A percentile compares a stretch with the other conserved stretches of the same genome.
Evolutionary conservation across 202 grass and related monocot species (phyloP).

Genomic region (Hordeum pubiflorum): DNA sequence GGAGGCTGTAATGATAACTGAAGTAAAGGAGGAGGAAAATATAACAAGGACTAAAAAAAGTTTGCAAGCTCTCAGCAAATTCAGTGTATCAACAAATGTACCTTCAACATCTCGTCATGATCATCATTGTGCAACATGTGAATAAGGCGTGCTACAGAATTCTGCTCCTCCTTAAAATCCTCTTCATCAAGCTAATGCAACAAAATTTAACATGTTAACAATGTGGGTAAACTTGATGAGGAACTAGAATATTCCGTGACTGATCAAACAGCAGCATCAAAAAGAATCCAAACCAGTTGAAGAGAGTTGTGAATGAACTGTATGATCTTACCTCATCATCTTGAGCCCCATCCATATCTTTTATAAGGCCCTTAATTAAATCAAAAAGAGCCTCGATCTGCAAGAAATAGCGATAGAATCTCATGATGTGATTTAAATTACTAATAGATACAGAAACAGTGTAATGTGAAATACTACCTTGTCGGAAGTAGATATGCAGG

Average conservation of each 20-base stretch:
- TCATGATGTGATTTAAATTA: background rate
- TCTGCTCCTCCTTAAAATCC: conserved; percentile 99
- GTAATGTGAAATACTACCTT: conserved; percentile 54
- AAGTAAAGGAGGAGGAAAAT: background rate
- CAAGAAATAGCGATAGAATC: conserved; percentile 30
- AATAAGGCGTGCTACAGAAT: conserved; percentile 93
- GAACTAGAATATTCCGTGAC: background rate
- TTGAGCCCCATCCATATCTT: conserved; percentile 73
- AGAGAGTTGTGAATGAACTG: background rate
- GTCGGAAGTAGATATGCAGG: conserved; percentile 86
- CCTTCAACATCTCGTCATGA: conserved; percentile 97
- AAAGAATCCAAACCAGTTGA: background rate
- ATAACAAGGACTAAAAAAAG: background rate
- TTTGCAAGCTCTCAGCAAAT: conserved; percentile 12
- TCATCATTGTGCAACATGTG: conserved; percentile 98
- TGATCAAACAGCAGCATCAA: conserved; percentile 5
- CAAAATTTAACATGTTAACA: conserved; percentile 3
- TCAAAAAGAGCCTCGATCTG: conserved; percentile 91
- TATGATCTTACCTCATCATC: conserved; percentile 65
- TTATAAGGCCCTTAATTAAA: conserved; percentile 97
- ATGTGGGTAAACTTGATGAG: background rate
- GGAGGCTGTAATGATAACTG: too few species aligned
- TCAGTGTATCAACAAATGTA: conserved; percentile 36
- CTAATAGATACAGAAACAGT: background rate
- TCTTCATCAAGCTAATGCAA: conserved; percentile 84